phyloP scores from a whole-genome alignment of 805 yeast species.

The Pichia gijzeniarum region DNA sequence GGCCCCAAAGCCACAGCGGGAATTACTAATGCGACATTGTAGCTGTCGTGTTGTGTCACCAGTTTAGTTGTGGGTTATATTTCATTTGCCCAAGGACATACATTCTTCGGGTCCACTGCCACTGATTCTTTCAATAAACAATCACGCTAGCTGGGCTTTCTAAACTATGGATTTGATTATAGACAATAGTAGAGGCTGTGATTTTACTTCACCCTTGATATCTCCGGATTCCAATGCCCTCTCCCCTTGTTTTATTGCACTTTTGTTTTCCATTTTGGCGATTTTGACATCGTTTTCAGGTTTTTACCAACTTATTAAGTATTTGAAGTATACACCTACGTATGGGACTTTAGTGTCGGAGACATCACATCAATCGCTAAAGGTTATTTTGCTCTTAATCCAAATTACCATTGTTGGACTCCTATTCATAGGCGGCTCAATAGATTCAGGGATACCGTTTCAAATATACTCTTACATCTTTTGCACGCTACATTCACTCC shows the following conservation, averaged over 20 bases:
- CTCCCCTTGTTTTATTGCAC: conserved; percentile 28
- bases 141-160: too few relatives aligned
- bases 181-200: neutral
- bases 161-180: neutral
- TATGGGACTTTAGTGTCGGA: conserved; percentile 9
- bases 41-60: too few relatives aligned
- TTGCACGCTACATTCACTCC: conserved; percentile 13
- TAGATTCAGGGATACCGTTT: conserved; percentile 2
- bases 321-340: conserved; percentile 8
- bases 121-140: too few relatives aligned
- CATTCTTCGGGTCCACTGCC: too few relatives aligned
- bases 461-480: conserved; percentile 12
- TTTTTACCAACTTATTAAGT: conserved; percentile 17
- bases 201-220: conserved; percentile 19
- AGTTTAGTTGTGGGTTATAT: too few relatives aligned
- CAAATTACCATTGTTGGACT: conserved; percentile 9
- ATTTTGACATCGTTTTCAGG: conserved; percentile 16
- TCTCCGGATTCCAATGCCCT: conserved; percentile 22
- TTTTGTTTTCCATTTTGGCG: conserved; percentile 14
- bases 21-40: too few relatives aligned
- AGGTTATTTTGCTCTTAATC: conserved; percentile 12
- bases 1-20: too few relatives aligned
- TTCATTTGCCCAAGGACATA: too few relatives aligned
- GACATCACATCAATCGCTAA: conserved; percentile 11
- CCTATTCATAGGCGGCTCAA: conserved; percentile 7